A percentile compares a stretch with the other conserved stretches of the same genome.
Evolutionary conservation across 1,284 basidiomycete species (phyloP).

Genomic region (Tetrapyrgos nigripes): DNA sequence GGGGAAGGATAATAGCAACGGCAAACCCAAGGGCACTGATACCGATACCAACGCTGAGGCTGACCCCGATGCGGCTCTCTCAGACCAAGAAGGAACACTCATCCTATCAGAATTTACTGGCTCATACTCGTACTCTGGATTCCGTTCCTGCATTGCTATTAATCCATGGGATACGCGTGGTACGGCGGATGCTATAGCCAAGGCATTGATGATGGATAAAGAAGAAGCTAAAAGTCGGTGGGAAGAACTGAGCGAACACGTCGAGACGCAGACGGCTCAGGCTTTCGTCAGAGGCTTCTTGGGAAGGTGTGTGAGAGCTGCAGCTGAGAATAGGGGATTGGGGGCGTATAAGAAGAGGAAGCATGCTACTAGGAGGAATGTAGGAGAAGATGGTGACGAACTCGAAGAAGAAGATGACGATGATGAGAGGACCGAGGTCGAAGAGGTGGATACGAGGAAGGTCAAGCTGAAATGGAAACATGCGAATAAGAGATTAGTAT

Average conservation of each 20-base stretch:
- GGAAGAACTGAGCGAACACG: slow-evolving; percentile 88
- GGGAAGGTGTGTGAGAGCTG: slow-evolving; percentile 70
- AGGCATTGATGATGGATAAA: slow-evolving; percentile 80
- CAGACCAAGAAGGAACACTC: background rate
- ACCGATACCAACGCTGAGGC: no score
- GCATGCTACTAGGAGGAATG: slow-evolving; percentile 5
- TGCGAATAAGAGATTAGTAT: slow-evolving; percentile 64
- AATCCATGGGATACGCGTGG: slow-evolving; percentile 84
- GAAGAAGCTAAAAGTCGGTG: slow-evolving; percentile 78
- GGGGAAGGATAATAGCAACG: background rate
- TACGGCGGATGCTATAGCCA: slow-evolving; percentile 78
- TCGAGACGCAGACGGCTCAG: slow-evolving; percentile 88
- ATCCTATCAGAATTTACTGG: slow-evolving; percentile 72
- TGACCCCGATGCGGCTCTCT: slow-evolving; percentile 52
- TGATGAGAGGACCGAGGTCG: background rate
- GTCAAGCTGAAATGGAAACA: slow-evolving; percentile 69
- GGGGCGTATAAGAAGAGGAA: slow-evolving; percentile 33
- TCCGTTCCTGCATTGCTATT: slow-evolving; percentile 84
- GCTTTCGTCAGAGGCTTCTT: slow-evolving; percentile 85
- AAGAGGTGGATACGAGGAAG: slow-evolving; percentile 52
- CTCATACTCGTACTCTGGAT: slow-evolving; percentile 85
- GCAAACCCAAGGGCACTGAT: slow-evolving; percentile 19
- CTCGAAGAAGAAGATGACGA: slow-evolving; percentile 3
- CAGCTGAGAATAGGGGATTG: slow-evolving; percentile 54
- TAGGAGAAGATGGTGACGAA: slow-evolving; percentile 8